These are phyloP conservation scores for Clathrospora elynae DNA, from an alignment of 2,329 filamentous ascomycete species.

Conservation along the genomic window DNA sequence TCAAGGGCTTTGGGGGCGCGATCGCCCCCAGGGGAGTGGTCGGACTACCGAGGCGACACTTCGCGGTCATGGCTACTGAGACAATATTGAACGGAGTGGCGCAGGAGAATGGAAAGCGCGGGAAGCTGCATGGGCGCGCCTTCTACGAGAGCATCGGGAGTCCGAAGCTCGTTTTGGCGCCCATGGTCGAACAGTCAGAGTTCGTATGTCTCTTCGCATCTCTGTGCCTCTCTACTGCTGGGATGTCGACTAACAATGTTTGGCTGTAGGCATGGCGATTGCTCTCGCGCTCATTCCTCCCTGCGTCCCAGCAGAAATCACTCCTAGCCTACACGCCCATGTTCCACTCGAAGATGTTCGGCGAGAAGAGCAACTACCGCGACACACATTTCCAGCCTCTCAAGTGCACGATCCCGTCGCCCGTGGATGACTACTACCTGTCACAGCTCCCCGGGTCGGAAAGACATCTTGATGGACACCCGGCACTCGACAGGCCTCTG, in stretches of 20 bases:
- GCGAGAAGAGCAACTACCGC: slow-evolving; percentile 76
- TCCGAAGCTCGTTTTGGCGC: slow-evolving; percentile 87
- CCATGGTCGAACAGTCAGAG: slow-evolving; percentile 98
- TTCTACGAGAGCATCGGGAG: slow-evolving; percentile 96
- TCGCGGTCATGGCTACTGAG: slow-evolving; percentile 26
- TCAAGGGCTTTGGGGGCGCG: slow-evolving; percentile 31
- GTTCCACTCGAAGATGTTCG: slow-evolving; percentile 90
- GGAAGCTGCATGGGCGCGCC: slow-evolving; percentile 78
- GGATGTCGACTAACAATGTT: slow-evolving; percentile 14
- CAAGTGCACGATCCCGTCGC: slow-evolving; percentile 43
- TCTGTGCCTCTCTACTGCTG: too few relatives aligned
- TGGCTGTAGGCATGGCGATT: slow-evolving; percentile 85
- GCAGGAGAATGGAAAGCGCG: slow-evolving; percentile 18
- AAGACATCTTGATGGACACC: slow-evolving; percentile 78
- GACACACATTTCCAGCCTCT: slow-evolving; percentile 78
- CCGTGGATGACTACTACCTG: slow-evolving; percentile 44
- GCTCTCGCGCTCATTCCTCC: slow-evolving; percentile 90
- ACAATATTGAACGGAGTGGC: slow-evolving; percentile 15
- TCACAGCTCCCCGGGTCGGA: slow-evolving; percentile 35
- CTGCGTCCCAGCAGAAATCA: slow-evolving; percentile 58
- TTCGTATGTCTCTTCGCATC: slow-evolving; percentile 68
- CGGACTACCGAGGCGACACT: slow-evolving; percentile 13
- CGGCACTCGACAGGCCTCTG: slow-evolving; percentile 79
- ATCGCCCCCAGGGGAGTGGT: slow-evolving; percentile 19
- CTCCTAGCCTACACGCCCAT: slow-evolving; percentile 93